Evolutionary conservation across 345 rosid species (phyloP), one percentile per base, ranked within the genome.

Genomic region (Viola odorata): DNA sequence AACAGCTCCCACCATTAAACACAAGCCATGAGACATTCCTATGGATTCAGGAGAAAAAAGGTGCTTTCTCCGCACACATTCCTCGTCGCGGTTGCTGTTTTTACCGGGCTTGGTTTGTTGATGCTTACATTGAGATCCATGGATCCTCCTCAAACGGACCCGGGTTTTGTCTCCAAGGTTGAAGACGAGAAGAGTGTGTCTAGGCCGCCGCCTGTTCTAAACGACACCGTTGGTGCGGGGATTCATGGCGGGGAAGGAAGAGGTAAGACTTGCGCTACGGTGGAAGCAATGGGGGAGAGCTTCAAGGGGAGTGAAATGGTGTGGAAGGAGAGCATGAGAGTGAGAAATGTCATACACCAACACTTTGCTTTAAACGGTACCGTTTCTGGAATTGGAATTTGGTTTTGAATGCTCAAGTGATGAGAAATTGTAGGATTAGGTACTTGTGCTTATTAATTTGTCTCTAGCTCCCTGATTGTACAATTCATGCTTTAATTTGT

Each of bases 241-340:
- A 50, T 32, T 64, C 11, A 4, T 50, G 53, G 47, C 56, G 8
- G 67, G 71, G 37, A 56, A 7, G 50, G 47, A 61, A 55, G 73
- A 13, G 40, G 63, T n/a, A 75, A 80, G 51, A 47, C 81, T 6
- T 94, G 99, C 63, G 92, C 92, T 42, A 90, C 96, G 48, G 97
- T 90, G 68, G 97, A 90, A 66, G 95, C 90, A 66, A 94, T 90
- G 99, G 99, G 97, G 50, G 78, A 70, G 66, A 82, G 61, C 63
- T 86, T 94, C 65, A 68, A 61, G n/a, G 81, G 32, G 32, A 23
- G 84, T 5, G 79, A 78, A 8, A 75, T 76, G 49, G 75, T 78
- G 36, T 73, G 72, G 56, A 74, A 78, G 69, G 88, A 85, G 61
- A 90, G 86, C 71, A 84, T 90, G 17, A 74, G 82, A 63, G 90